Evolutionary conservation across 768 basidiomycete species (phyloP).

Genomic region (Pisolithus sp.): DNA sequence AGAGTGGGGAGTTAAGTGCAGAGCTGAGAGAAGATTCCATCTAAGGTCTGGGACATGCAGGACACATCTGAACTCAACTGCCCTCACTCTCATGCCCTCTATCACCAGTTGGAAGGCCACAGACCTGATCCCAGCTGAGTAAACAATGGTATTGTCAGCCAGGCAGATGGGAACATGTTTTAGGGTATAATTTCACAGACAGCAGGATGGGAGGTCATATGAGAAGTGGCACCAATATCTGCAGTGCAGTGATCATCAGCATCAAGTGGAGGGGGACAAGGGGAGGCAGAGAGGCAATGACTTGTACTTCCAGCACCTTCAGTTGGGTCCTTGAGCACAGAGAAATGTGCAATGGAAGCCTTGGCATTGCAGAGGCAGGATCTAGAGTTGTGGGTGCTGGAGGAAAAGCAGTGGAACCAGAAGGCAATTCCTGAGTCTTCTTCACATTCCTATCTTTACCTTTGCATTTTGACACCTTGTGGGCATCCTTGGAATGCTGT

Average conservation of each 20-base stretch:
- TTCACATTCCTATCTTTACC: neutral
- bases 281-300: constrained; percentile 1
- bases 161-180: too few species aligned
- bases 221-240: constrained; percentile 30
- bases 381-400: neutral
- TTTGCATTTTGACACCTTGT: neutral
- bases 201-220: constrained; percentile 29
- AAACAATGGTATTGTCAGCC: too few species aligned
- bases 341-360: too few species aligned
- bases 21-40: too few species aligned
- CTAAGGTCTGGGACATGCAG: too few species aligned
- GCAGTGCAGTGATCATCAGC: constrained; percentile 18
- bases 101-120: too few species aligned
- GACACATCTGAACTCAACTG: too few species aligned
- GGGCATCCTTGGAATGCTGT: neutral
- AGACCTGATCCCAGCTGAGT: too few species aligned
- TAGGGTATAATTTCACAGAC: too few species aligned
- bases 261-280: neutral
- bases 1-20: constrained; percentile 5
- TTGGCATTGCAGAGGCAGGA: neutral
- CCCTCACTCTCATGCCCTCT: too few species aligned
- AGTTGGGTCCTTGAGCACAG: neutral
- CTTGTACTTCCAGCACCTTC: constrained; percentile 6
- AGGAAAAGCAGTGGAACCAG: neutral
- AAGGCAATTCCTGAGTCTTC: neutral